A percentile compares a stretch with the other conserved stretches of the same genome.
Evolutionary conservation across 2,329 filamentous ascomycete species (phyloP).

Genomic region (Ceratocystis huliohia): DNA sequence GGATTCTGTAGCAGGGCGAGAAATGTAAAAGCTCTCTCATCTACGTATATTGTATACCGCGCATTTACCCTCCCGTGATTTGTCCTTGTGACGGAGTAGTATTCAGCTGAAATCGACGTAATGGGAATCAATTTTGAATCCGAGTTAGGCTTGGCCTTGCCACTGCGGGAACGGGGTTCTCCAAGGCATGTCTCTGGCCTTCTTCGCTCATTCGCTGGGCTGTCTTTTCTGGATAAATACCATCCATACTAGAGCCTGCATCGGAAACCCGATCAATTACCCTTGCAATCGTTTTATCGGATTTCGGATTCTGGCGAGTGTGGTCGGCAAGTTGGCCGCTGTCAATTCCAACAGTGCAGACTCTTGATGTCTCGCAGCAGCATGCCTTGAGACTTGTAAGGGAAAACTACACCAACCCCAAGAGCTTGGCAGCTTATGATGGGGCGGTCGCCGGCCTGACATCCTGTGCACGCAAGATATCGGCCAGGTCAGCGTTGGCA

Average conservation of each 20-base stretch:
- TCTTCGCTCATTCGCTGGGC: background rate
- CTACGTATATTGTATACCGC: background rate
- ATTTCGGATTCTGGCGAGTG: background rate
- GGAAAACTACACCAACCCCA: background rate
- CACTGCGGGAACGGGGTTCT: background rate
- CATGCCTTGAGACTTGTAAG: background rate
- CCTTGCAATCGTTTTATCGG: background rate
- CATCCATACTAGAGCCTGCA: background rate
- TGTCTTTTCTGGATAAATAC: too few species aligned
- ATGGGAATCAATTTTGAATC: background rate
- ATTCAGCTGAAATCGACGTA: constrained; percentile 1
- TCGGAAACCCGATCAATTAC: background rate
- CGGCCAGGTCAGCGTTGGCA: background rate
- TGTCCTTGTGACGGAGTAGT: background rate
- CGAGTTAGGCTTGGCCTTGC: background rate
- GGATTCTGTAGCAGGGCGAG: background rate
- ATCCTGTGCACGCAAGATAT: background rate
- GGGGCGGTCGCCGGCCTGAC: background rate
- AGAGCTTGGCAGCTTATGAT: background rate
- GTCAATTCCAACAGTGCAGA: background rate
- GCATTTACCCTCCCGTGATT: background rate
- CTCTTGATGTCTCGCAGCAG: background rate
- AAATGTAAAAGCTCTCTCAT: background rate
- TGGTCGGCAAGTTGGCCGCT: background rate
- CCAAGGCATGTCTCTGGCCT: background rate